Base-by-base conservation (phyloP, 306 rosid species). In the Leucaena leucocephala region DNA sequence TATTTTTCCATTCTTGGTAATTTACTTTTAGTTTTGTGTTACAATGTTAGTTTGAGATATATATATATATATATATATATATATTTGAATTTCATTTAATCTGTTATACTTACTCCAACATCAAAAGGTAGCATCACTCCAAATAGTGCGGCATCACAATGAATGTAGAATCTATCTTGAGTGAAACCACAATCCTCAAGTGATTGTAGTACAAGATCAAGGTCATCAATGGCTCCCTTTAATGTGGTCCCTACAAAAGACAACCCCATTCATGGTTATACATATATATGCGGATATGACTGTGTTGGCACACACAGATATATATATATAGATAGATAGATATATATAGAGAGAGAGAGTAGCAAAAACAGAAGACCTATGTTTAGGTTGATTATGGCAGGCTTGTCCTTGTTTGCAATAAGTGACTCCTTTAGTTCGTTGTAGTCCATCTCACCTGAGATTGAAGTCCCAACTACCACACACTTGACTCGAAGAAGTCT, bases 71-170 rank as follows among this genome's bases (percentile, higher is more conserved):
- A 49, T 49, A 27, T 27, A 3, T 3, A 27, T 27, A 3, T 3
- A 13, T 49, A 49, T 49, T 12, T 13, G 27, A 27, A 27, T 27
- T 27, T 27, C 27, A 49, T 13, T 27, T 27, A 27, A 27, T 27
- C 0, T 48, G 8, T 48, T 44, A 5, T 48, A 12, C 76, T 78
- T 10, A 78, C 94, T 84, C 33, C 78, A 50, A 89, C 79, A 72
- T 88, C 84, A 71, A 89, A 91, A 46, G 97, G 94, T 78, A 91
- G 71, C 94, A 91, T 91, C 19, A 86, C 84, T 64, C 94, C 97
- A 34, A 85, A 85, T 19, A 91, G 58, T 2, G 94, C 92, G 62
- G 85, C 97, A 48, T 90, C 94, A 19, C 92, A 90, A 27, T 91
- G 94, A 68, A 91, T 91, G 46, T 43, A 43, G 46, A 43, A 43